Base-by-base conservation (phyloP, 2,329 filamentous ascomycete species). In the Pseudogymnoascus verrucosus region DNA sequence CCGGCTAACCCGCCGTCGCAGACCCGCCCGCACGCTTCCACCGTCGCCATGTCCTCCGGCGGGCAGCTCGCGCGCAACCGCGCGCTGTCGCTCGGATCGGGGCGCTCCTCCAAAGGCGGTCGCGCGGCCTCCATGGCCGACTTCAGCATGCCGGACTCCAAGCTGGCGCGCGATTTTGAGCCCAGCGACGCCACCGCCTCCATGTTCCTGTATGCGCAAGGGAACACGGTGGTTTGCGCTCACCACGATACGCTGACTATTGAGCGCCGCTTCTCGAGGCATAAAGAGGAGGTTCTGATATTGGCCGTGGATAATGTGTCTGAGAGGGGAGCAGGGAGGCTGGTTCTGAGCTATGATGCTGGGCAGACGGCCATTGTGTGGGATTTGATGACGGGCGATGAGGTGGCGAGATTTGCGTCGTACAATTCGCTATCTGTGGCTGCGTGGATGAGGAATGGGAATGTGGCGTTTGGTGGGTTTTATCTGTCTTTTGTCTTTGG, bases 381-480 rank as follows among this genome's bases (percentile, higher is more conserved):
- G 95, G 93, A 99, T 76, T 82, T 97, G 65, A 86, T 96, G 78
- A 96, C 91, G 0, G 95, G 95, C 60, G 87, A 92, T 65, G 92
- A 97, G 76, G 84, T 97, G 64, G 88, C 93, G 40, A 85, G 93
- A n/a, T 98, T 98, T 78, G 88, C 89, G 23, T 95, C 93, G 0
- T 97, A 96, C 72, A 91, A 96, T 72, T 85, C 90, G 68, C 83
- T 98, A 67, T 88, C 87, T 21, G 88, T 91, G 31, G 93, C 93
- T 39, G 83, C 90, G 11, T 99, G 95, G 91, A 97, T 99, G 93
- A 85, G 89, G 51, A 97, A 97, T 77, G 95, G 95, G 63, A 96
- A 96, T 77, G 88, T 99, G 68, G 93, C 91, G 39, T 98, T 98
- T 80, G 95, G 93, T 97, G 81, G 76, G 87, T 72, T 63, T 57